Base-by-base conservation (phyloP, 352 stramenopile genomes). In the Blastocystis hominis region DNA sequence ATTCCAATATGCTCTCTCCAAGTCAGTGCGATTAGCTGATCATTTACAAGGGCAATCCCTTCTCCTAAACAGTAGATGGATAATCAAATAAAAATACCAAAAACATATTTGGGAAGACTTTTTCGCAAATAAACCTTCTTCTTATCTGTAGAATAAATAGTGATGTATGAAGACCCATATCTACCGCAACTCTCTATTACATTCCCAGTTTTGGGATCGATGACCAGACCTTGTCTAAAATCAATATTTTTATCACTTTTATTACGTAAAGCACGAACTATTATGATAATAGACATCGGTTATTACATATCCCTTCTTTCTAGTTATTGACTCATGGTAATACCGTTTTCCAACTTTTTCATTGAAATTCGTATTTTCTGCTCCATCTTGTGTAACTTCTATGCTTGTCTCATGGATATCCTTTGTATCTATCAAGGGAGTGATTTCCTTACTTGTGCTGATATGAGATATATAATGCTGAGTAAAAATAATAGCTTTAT, bases 101-200 rank as follows among this genome's bases (percentile, higher is more conserved):
- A 80, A 13, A 63, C 50, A 42, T 80, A 15, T 24, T 20, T 20
- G 46, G 70, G 70, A 24, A 80, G 50, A 17, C 20, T 24, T 30
- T 62, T 38, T 46, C 55, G 46, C 9, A 9, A 80, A 42, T 44
- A 80, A 0, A 80, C 70, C 55, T 80, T 80, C 42, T 80, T 62
- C 70, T 80, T 61, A 15, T 80, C 42, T 13, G 50, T 40, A 80
- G 24, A 63, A 47, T 80, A 80, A 2, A 80, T 46, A n/a, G 53
- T 24, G 44, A 80, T 80, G 20, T 61, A 47, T 7, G 70, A 80
- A 15, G n/a, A 20, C 30, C 40, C 55, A n/a, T 80, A 80, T 38
- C 42, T 20, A 6, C 70, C 70, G 63, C 70, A 80, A 42, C 70
- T 80, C 24, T 80, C 70, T 24, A 80, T 64, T 15, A 80, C n/a